Base-by-base conservation (phyloP, 1,284 basidiomycete genomes). In the Trichosporon inkin region DNA sequence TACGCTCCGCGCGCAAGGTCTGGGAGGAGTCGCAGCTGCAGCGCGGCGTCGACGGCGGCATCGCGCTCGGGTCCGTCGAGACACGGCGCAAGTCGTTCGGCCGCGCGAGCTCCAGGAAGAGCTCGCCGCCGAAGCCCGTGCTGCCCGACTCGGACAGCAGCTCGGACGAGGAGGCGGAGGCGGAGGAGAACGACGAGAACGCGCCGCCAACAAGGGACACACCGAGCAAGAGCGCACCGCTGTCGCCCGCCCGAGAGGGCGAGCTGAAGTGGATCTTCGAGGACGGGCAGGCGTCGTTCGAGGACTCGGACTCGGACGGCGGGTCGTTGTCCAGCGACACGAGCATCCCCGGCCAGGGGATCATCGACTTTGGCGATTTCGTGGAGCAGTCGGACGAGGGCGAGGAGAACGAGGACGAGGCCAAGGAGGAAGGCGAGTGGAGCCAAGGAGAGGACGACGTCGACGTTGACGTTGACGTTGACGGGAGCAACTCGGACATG, bases 1-100 rank as follows among this genome's bases (percentile, higher is more conserved):
- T 77, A 6, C 68, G 71, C 3, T 75, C 74, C 0, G 76, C 75
- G 0, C 66, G 75, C 16, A 76, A 75, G 60, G 69, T 68, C 5
- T 73, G 72, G 72, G 68, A 76, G 53, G 67, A 70, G 34, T 64
- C 69, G 13, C 62, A 64, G 10, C 55, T 62, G 10, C 58, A 64
- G 28, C 44, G 44, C 22, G 70, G 70, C 17, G 57, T 73, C 11
- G 73, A 73, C 17, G 70, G 68, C 28, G 73, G 71, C 2, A 69
- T 76, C 22, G 67, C 68, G 36, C 57, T 62, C 10, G 71, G 69
- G 2, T 59, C 64, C 35, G 63, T 73, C 6, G 68, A 71, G 44
- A 62, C 63, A 7, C 55, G 63, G 13, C 62, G 74, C 39, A 76
- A 71, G 61, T 71, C 68, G 24, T 60, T 41, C 17, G 68, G 68